Conservation (phyloP, 2,329 filamentous ascomycete species). For the Stachybotrys elegans region DNA sequence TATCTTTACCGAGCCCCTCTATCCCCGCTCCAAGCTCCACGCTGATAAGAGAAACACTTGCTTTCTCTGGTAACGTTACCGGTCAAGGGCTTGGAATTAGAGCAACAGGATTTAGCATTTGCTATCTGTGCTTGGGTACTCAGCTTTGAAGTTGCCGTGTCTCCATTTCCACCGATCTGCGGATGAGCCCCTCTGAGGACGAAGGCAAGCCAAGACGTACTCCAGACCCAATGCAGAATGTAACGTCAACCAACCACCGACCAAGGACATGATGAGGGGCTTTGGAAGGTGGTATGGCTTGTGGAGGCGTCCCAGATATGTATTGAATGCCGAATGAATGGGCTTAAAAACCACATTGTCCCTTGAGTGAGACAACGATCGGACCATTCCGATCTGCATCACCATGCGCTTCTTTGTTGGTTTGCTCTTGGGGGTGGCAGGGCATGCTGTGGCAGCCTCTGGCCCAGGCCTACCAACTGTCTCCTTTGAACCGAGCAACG, state of each 20-base stretch:
- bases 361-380: not conserved
- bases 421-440: not conserved
- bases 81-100: not conserved
- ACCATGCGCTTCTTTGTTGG: not conserved
- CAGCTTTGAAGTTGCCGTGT: not conserved
- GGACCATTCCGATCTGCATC: not conserved
- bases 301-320: not conserved
- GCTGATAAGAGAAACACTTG: not conserved
- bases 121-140: not conserved
- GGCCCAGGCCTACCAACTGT: not conserved
- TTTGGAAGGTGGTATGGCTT: not conserved
- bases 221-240: too few species aligned
- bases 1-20: not conserved
- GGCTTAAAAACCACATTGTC: not conserved
- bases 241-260: too few species aligned
- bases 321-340: not conserved
- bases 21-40: not conserved
- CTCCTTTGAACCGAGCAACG: not conserved
- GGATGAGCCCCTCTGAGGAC: too few species aligned
- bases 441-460: not conserved
- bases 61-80: not conserved
- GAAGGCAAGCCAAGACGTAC: too few species aligned
- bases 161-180: not conserved
- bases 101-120: not conserved
- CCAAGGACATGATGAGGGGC: not conserved